Conservation (phyloP, 2,329 filamentous ascomycete genomes). For the Penicillium sp. region DNA sequence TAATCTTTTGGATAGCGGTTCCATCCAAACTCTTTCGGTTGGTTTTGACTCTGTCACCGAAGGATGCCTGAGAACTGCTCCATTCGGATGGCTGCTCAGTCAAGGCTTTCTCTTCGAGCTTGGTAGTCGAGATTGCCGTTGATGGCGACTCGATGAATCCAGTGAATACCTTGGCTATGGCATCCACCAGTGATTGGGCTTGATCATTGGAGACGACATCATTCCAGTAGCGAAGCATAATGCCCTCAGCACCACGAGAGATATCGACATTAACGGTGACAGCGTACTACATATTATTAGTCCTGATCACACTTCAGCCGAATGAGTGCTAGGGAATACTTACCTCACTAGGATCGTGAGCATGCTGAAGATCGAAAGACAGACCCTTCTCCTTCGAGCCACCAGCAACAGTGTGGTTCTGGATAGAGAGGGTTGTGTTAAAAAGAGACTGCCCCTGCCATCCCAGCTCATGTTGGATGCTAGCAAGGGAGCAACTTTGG, state of each 20-base stretch:
- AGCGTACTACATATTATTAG: conserved; percentile 36
- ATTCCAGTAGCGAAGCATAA: conserved; percentile 46
- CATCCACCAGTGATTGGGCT: conserved; percentile 34
- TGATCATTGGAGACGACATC: conserved; percentile 42
- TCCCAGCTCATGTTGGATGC: conserved; percentile 50
- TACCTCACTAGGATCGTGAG: conserved; percentile 45
- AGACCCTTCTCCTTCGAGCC: conserved; percentile 30
- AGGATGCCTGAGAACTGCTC: conserved; percentile 19
- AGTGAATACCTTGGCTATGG: conserved; percentile 38
- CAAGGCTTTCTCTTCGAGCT: conserved; percentile 12
- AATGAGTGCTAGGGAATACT: conserved; percentile 6
- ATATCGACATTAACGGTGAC: conserved; percentile 47
- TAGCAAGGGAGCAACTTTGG: conserved; percentile 56
- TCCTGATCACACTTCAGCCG: background rate
- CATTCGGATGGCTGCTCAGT: conserved; percentile 13
- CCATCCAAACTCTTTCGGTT: conserved; percentile 23
- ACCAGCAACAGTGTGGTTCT: conserved; percentile 36
- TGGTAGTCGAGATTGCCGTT: conserved; percentile 27
- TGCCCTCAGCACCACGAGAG: conserved; percentile 38
- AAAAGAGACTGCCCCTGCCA: conserved; percentile 42
- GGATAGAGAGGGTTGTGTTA: conserved; percentile 49
- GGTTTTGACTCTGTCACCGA: conserved; percentile 18
- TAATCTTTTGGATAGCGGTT: conserved; percentile 33
- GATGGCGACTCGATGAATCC: conserved; percentile 37
- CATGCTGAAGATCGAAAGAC: conserved; percentile 36